Percentiles rank a stretch among this genome's conserved stretches.
phyloP scores from a whole-genome alignment of 2,329 filamentous ascomycete genomes.

The Colletotrichum magnum region DNA sequence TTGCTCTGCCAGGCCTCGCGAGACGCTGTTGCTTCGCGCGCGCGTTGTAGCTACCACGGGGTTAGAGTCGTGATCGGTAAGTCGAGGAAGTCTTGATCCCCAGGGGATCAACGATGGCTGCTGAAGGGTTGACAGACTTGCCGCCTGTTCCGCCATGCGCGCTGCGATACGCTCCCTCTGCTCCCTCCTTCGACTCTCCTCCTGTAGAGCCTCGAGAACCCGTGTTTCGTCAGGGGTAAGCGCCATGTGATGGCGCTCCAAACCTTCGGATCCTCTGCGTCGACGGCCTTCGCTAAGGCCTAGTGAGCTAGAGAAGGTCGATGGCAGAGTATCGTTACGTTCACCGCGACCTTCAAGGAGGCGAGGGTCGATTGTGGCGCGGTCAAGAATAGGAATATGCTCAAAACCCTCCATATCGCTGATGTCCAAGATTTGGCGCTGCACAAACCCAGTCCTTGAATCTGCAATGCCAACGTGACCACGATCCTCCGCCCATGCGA shows the following conservation, averaged over 20 bases:
- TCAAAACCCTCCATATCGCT: constrained; percentile 71
- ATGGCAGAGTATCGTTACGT: constrained; percentile 54
- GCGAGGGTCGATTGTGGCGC: constrained; percentile 67
- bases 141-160: constrained; percentile 35
- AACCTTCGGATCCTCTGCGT: constrained; percentile 29
- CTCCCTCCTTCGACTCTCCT: constrained; percentile 66
- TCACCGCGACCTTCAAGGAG: constrained; percentile 63
- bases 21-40: constrained; percentile 51
- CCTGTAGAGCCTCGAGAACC: constrained; percentile 70
- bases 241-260: constrained; percentile 54
- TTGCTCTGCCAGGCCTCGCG: constrained; percentile 41
- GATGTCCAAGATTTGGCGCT: constrained; percentile 78
- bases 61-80: constrained; percentile 40
- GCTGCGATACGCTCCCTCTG: constrained; percentile 44
- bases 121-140: constrained; percentile 24
- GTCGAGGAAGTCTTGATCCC: constrained; percentile 22
- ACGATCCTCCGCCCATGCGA: constrained; percentile 95
- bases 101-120: constrained; percentile 7
- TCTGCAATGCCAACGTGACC: constrained; percentile 82
- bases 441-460: constrained; percentile 75
- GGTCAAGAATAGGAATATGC: constrained; percentile 69
- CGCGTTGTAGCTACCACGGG: constrained; percentile 47
- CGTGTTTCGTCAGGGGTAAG: constrained; percentile 68
- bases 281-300: constrained; percentile 48
- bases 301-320: constrained; percentile 48